phyloP scores from a whole-genome alignment of 805 yeast species.

The Candida nonsorbophila region DNA sequence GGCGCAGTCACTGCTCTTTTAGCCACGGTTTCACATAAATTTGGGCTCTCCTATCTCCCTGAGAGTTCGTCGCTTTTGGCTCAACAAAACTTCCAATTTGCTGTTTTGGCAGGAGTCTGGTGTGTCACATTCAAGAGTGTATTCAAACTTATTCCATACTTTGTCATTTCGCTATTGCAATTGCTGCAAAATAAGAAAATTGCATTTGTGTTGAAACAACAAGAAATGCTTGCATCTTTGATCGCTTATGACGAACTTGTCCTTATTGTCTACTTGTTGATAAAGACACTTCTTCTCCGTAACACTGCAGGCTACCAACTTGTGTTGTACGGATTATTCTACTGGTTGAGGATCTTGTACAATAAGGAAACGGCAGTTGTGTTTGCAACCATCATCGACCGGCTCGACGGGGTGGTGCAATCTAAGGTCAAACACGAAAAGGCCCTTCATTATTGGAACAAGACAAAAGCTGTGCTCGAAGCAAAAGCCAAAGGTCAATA shows the following conservation, averaged over 20 bases:
- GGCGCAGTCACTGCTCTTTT: conserved; percentile 53
- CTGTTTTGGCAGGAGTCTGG: conserved; percentile 55
- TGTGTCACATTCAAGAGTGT: conserved; percentile 56
- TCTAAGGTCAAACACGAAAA: conserved; percentile 42
- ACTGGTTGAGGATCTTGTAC: conserved; percentile 67
- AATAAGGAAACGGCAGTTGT: conserved; percentile 42
- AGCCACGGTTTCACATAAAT: conserved; percentile 52
- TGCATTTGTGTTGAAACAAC: conserved; percentile 31
- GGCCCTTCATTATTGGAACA: conserved; percentile 33
- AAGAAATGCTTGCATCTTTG: conserved; percentile 34
- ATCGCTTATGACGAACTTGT: conserved; percentile 60
- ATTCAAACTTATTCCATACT: conserved; percentile 60
- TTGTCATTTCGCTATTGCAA: conserved; percentile 55
- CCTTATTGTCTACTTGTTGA: conserved; percentile 45
- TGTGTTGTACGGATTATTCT: conserved; percentile 50
- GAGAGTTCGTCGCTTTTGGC: conserved; percentile 59
- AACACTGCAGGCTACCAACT: conserved; percentile 69
- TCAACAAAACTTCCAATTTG: conserved; percentile 71
- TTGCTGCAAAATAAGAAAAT: conserved; percentile 38
- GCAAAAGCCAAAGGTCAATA: conserved; percentile 16
- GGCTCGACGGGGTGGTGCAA: conserved; percentile 38
- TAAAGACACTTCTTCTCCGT: conserved; percentile 59
- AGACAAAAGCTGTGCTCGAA: conserved; percentile 22
- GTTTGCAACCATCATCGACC: conserved; percentile 34
- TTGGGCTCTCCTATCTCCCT: conserved; percentile 54